Conservation (phyloP, 345 rosid genomes). For the Syzygium jambos region DNA sequence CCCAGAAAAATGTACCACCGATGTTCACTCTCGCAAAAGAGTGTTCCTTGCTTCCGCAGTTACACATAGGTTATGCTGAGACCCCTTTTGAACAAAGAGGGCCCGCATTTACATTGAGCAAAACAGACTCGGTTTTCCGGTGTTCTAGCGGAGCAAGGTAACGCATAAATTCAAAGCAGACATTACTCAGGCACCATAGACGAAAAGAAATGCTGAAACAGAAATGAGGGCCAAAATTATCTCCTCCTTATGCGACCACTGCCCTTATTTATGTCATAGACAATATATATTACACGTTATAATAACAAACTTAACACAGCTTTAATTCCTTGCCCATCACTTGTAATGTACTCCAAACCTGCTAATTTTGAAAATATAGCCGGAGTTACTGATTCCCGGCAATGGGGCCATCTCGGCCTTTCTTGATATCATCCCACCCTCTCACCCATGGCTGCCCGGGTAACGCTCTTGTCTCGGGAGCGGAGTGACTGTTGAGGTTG, state of each 20-base stretch:
- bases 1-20: not conserved
- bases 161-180: not conserved
- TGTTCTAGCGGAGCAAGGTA: not conserved
- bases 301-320: not conserved
- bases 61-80: not conserved
- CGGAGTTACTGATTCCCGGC: slow-evolving; percentile 48
- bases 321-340: not conserved
- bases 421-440: slow-evolving; percentile 77
- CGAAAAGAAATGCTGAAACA: not conserved
- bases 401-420: slow-evolving; percentile 31
- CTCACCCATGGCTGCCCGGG: slow-evolving; percentile 69
- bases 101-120: not conserved
- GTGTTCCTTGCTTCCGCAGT: not conserved
- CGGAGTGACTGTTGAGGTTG: slow-evolving; percentile 46
- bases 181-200: not conserved
- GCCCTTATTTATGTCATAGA: not conserved
- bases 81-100: not conserved
- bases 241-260: not conserved
- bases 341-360: not conserved
- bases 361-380: not conserved
- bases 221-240: not conserved
- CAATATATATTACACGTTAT: not conserved
- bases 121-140: no score
- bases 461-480: slow-evolving; percentile 46
- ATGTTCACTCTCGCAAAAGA: not conserved